Percentiles rank a stretch among this genome's conserved stretches.
Conservation (phyloP, 169 alveolate species). For the Plasmodium ovale region DNA sequence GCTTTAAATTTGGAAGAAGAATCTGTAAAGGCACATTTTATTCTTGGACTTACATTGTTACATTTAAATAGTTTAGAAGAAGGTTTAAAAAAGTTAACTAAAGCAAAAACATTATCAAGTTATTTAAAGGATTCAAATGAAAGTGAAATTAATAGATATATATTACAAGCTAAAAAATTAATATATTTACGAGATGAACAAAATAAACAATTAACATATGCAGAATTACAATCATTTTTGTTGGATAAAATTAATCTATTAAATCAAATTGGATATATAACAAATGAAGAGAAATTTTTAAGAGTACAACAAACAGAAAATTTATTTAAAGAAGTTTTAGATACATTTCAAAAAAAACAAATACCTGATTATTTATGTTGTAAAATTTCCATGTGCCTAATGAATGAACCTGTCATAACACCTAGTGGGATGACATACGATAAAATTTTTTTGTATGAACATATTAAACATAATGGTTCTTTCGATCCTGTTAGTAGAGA, state of each 20-base stretch:
- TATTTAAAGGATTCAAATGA: slow-evolving; percentile 82
- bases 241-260: slow-evolving; percentile 74
- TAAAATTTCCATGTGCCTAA: slow-evolving; percentile 89
- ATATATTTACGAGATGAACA: slow-evolving; percentile 82
- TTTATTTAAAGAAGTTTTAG: slow-evolving; percentile 77
- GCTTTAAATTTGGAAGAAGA: slow-evolving; percentile 88
- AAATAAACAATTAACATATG: slow-evolving; percentile 62
- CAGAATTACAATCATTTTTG: slow-evolving; percentile 66
- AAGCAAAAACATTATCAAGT: slow-evolving; percentile 84
- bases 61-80: slow-evolving; percentile 86
- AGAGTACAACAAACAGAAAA: slow-evolving; percentile 78
- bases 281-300: slow-evolving; percentile 75
- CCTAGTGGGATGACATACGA: slow-evolving; percentile 91
- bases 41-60: slow-evolving; percentile 88
- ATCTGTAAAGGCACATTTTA: slow-evolving; percentile 89
- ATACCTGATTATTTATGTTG: slow-evolving; percentile 89
- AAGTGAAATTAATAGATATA: slow-evolving; percentile 84
- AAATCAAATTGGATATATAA: slow-evolving; percentile 44
- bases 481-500: slow-evolving; percentile 89
- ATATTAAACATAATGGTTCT: slow-evolving; percentile 85
- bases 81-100: slow-evolving; percentile 84
- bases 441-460: slow-evolving; percentile 84
- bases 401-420: slow-evolving; percentile 90
- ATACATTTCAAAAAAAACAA: slow-evolving; percentile 78
- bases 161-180: slow-evolving; percentile 80